Evolutionary conservation across 192 early-diverging fungal genomes (phyloP).

Genomic region (Backusella tarrabulga): DNA sequence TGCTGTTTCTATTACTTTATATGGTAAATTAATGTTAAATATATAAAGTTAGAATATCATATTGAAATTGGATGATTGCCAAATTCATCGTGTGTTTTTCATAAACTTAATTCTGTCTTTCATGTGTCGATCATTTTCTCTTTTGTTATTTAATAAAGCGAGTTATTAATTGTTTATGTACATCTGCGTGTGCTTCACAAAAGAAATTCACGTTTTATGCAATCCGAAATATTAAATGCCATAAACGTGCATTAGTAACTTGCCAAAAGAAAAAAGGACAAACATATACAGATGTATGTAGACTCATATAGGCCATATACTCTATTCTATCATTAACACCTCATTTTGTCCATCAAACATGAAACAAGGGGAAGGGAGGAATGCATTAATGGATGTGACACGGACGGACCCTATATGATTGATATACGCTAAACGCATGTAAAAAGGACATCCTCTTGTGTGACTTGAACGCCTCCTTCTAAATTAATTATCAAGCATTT

Average conservation of each 20-base stretch:
- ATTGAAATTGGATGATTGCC: not conserved
- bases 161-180: not conserved
- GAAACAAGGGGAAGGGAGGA: not conserved
- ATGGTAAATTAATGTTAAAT: not conserved
- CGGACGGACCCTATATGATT: not conserved
- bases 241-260: not conserved
- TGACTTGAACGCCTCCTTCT: not conserved
- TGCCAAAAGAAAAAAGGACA: not conserved
- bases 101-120: too few relatives aligned
- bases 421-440: not conserved
- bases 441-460: not conserved
- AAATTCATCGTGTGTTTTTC: not conserved
- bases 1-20: not conserved
- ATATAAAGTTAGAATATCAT: not conserved
- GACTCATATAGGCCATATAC: too few relatives aligned
- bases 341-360: not conserved
- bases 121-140: not conserved
- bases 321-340: too few relatives aligned
- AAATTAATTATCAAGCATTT: conserved; percentile 5
- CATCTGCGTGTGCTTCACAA: not conserved
- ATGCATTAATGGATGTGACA: not conserved
- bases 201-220: not conserved
- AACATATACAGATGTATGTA: not conserved
- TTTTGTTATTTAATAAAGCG: not conserved
- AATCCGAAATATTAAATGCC: not conserved